Percentiles rank a stretch among this genome's conserved stretches.
These are phyloP conservation scores for Suhomyces canberraensis DNA, from an alignment of 805 yeast species.

Conservation along the genomic window DNA sequence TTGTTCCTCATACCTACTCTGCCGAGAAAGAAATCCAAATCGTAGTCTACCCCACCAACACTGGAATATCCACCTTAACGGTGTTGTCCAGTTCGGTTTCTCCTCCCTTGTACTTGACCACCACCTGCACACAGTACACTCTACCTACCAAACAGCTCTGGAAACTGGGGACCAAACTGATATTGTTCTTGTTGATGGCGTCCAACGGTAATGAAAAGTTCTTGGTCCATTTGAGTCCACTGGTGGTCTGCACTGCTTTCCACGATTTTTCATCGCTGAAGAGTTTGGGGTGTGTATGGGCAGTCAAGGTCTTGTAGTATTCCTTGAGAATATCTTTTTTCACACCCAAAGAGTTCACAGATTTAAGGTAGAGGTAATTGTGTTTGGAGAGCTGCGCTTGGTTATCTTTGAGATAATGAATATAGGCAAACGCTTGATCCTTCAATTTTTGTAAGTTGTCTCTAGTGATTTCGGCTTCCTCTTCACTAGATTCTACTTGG, in stretches of 20 bases:
- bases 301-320: constrained; percentile 29
- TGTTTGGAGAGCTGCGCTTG: constrained; percentile 30
- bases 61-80: constrained; percentile 34
- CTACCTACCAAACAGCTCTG: constrained; percentile 63
- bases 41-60: constrained; percentile 29
- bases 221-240: constrained; percentile 26
- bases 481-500: constrained; percentile 16
- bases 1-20: too few relatives aligned
- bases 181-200: constrained; percentile 39
- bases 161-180: constrained; percentile 58
- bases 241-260: constrained; percentile 23
- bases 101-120: constrained; percentile 27
- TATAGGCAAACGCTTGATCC: constrained; percentile 31
- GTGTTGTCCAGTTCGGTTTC: constrained; percentile 34
- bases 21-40: too few relatives aligned
- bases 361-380: constrained; percentile 34
- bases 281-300: constrained; percentile 20
- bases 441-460: constrained; percentile 34
- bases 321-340: constrained; percentile 41
- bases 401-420: constrained; percentile 33
- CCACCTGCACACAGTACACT: constrained; percentile 50
- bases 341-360: constrained; percentile 35
- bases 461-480: constrained; percentile 31
- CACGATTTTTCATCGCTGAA: constrained; percentile 25
- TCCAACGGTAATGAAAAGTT: constrained; percentile 40